Base-by-base conservation (phyloP, 164 flowering plant genomes). In the Stephania yunnanensis region DNA sequence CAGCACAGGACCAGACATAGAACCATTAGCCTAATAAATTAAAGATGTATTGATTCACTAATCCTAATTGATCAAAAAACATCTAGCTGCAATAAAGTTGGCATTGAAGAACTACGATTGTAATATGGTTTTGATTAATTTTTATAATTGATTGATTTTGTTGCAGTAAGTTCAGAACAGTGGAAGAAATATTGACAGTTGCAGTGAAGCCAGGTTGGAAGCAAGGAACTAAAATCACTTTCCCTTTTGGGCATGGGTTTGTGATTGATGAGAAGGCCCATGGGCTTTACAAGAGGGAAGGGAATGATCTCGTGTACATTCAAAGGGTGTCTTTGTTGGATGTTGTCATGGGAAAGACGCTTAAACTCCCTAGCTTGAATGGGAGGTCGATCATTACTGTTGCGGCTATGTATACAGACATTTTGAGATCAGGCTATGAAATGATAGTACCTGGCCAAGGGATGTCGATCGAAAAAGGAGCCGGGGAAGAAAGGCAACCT, bases 181-280 rank as follows among this genome's bases (percentile, higher is more conserved):
- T 85, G 73, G 99, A 90, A 73, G 98, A 95, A 87, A 89, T 93
- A 63, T 78, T 95, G 85, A 83, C 91, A 12, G 89, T 95, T 58
- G 95, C 93, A 71, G 84, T 95, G 55, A 95, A 87, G 80, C 99
- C 97, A 71, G 99, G 98, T 65, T 93, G 98, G 98, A 95, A 93
- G 85, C 92, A 91, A 81, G 99, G 98, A 53, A 95, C 99, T 31
- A 95, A 89, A 83, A 88, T 95, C 74, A 93, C 97, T 65, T 95
- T 95, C 75, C 95, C 97, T 1, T 92, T 89, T 84, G 93, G 86
- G 87, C 83, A 92, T 69, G 78, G 90, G 25, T 92, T 95, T 63
- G 89, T 93, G 71, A 79, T 95, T 22, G 97, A 92, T 75, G 98
- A 93, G 89, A 93, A 88, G 79, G 92, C 96, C 20, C 99, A 93